Conservation (phyloP, 2,329 filamentous ascomycete species). For the Colletotrichum filicis region DNA sequence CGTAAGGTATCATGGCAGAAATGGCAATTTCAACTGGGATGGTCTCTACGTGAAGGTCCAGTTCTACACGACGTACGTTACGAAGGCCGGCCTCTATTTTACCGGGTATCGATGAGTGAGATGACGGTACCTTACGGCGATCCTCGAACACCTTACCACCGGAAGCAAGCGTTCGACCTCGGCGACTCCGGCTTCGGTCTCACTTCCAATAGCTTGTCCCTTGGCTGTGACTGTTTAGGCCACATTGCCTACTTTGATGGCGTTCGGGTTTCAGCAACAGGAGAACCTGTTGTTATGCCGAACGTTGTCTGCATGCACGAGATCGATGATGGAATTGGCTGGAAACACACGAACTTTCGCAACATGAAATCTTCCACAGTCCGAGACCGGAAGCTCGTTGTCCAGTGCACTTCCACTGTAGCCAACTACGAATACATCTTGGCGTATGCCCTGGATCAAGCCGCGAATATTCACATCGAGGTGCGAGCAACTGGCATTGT, state of each 20-base stretch:
- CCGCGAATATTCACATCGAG: slow-evolving; percentile 65
- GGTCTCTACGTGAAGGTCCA: slow-evolving; percentile 68
- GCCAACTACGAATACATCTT: slow-evolving; percentile 67
- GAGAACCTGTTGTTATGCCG: slow-evolving; percentile 70
- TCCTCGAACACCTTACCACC: slow-evolving; percentile 61
- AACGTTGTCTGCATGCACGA: slow-evolving; percentile 84
- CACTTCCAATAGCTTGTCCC: slow-evolving; percentile 72
- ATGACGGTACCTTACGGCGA: slow-evolving; percentile 48
- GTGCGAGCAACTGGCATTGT: slow-evolving; percentile 70
- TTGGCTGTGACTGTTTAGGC: slow-evolving; percentile 58
- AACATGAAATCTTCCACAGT: slow-evolving; percentile 65
- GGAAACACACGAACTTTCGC: slow-evolving; percentile 83
- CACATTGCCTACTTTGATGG: slow-evolving; percentile 62
- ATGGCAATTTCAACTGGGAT: slow-evolving; percentile 69
- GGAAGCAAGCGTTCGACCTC: slow-evolving; percentile 76
- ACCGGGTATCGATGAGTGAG: slow-evolving; percentile 67
- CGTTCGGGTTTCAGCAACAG: slow-evolving; percentile 69
- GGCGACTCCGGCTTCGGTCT: slow-evolving; percentile 74
- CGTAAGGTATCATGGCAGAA: slow-evolving; percentile 36
- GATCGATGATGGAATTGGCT: slow-evolving; percentile 78
- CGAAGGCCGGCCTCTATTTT: slow-evolving; percentile 65
- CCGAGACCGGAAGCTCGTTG: slow-evolving; percentile 65
- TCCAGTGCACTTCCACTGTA: slow-evolving; percentile 72
- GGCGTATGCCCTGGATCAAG: slow-evolving; percentile 60
- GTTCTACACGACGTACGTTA: slow-evolving; percentile 69